Evolutionary conservation across 768 basidiomycete species (phyloP).

Genomic region (Roridomyces roridus): DNA sequence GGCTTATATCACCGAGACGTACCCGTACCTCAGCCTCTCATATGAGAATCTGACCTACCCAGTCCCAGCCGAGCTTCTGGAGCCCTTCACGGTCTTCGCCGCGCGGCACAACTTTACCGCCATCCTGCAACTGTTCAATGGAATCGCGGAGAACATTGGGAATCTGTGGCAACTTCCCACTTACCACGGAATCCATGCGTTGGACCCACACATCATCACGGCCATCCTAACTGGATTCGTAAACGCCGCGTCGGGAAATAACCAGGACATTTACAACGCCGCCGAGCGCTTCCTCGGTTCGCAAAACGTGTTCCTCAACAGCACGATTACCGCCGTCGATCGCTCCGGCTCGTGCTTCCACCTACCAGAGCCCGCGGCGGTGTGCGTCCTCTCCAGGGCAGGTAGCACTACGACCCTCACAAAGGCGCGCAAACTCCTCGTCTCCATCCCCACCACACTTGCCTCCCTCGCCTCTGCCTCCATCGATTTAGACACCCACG

Average conservation of each 20-base stretch:
- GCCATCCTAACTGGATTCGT: not conserved
- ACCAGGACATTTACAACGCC: too few species aligned
- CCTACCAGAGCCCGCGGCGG: not conserved
- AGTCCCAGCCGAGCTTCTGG: not conserved
- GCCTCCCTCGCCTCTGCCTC: not conserved
- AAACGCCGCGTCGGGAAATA: too few species aligned
- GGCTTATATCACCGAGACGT: not conserved
- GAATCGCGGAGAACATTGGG: too few species aligned
- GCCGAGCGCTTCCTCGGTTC: too few species aligned
- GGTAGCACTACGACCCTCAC: not conserved
- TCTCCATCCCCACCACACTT: conserved; percentile 7
- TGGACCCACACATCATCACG: conserved; percentile 3
- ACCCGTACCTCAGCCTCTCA: conserved; percentile 10
- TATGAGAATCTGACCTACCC: too few species aligned
- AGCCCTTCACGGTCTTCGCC: conserved; percentile 11
- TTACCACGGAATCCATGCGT: too few species aligned
- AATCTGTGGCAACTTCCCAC: too few species aligned
- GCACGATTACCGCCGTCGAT: conserved; percentile 2
- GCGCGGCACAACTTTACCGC: too few species aligned
- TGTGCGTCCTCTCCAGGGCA: conserved; percentile 3
- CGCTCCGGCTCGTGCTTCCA: conserved; percentile 4
- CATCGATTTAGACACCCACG: conserved; percentile 5
- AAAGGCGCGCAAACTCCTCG: conserved; percentile 7
- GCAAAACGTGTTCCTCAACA: conserved; percentile 4
- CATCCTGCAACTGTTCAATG: too few species aligned